Evolutionary conservation across 2,329 filamentous ascomycete genomes (phyloP).

Genomic region (Coniochaeta sp.): DNA sequence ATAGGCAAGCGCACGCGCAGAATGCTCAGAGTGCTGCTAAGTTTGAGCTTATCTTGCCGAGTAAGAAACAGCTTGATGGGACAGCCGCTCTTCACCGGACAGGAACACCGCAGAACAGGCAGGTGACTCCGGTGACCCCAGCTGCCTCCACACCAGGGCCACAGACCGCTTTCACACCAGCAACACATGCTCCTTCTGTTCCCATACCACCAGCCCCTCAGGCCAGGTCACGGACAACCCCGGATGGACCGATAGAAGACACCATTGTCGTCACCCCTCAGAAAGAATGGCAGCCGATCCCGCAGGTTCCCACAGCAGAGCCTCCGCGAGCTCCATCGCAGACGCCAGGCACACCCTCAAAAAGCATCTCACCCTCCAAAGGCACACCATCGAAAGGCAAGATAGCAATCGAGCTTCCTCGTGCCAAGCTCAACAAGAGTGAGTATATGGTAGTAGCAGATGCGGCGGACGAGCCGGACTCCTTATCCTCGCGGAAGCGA

Average conservation of each 20-base stretch:
- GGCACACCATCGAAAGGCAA: slow-evolving; percentile 10
- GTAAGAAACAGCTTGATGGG: slow-evolving; percentile 26
- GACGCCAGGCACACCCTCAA: slow-evolving; percentile 9
- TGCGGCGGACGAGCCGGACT: slow-evolving; percentile 36
- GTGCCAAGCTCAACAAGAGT: slow-evolving; percentile 37
- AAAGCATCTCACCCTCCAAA: slow-evolving; percentile 12
- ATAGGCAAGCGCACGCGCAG: slow-evolving; percentile 23
- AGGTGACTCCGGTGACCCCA: neutral
- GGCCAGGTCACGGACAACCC: slow-evolving; percentile 16
- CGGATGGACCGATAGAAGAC: slow-evolving; percentile 10
- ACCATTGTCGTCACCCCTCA: neutral
- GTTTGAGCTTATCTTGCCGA: slow-evolving; percentile 42
- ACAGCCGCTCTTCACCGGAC: neutral
- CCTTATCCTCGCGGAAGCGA: slow-evolving; percentile 46
- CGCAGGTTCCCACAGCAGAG: neutral
- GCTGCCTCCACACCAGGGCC: too few relatives aligned
- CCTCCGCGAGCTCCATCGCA: neutral
- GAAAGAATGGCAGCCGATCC: neutral
- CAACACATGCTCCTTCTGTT: neutral
- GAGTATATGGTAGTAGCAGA: slow-evolving; percentile 45
- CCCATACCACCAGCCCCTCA: slow-evolving; percentile 15
- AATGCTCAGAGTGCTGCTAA: slow-evolving; percentile 30
- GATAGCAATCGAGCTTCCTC: slow-evolving; percentile 43
- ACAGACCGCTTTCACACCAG: too few relatives aligned
- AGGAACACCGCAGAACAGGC: neutral